Conservation (phyloP, 306 rosid species). For the Rubus idaeus region DNA sequence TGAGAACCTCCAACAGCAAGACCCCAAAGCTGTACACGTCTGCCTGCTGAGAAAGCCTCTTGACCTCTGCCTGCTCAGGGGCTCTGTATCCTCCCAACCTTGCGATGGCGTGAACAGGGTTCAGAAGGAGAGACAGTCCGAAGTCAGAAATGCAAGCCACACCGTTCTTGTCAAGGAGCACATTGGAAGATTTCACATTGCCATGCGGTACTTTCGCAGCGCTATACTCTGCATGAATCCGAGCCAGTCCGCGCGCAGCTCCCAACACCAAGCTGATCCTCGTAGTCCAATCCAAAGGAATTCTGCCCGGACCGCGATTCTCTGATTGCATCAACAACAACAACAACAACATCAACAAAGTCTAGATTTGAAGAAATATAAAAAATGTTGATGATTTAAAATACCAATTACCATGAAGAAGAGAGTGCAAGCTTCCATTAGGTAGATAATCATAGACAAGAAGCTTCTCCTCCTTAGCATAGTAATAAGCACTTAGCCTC, state of each 20-base stretch:
- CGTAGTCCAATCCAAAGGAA: conserved; percentile 98
- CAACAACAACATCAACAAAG: not conserved
- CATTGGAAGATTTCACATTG: conserved; percentile 85
- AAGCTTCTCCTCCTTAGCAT: conserved; percentile 95
- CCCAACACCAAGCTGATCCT: conserved; percentile 89
- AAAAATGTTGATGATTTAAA: not conserved
- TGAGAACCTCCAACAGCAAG: conserved; percentile 76
- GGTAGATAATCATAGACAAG: conserved; percentile 93
- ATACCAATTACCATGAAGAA: conserved; percentile 74
- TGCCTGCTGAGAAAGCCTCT: conserved; percentile 78
- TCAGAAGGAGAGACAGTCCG: conserved; percentile 73
- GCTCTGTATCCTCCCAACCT: conserved; percentile 92
- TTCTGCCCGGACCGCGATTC: conserved; percentile 93
- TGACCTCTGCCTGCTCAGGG: conserved; percentile 77
- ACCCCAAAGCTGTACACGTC: conserved; percentile 92
- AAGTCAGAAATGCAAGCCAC: conserved; percentile 92
- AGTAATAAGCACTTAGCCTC: conserved; percentile 80
- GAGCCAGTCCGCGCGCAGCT: conserved; percentile 85
- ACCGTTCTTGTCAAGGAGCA: conserved; percentile 89
- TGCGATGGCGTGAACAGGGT: conserved; percentile 92
- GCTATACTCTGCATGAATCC: conserved; percentile 71
- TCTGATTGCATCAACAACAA: conserved; percentile 40
- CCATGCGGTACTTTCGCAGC: conserved; percentile 86
- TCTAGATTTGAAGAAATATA: no score
- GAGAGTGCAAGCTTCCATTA: conserved; percentile 87